Base-by-base conservation (phyloP, 345 rosid genomes). In the Raphanus raphanistrum region DNA sequence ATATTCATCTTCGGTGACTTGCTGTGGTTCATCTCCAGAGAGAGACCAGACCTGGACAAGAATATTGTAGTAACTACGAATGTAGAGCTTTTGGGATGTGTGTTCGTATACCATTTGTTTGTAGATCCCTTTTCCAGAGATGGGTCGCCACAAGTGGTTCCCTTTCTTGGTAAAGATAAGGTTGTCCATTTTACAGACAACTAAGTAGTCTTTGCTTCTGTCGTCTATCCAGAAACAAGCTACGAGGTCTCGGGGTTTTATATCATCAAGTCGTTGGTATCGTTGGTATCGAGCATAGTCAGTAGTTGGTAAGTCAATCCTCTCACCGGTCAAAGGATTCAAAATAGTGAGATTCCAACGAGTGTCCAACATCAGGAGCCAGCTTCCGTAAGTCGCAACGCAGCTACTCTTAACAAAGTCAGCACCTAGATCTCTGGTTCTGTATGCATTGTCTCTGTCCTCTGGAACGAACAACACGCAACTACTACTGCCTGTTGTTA, bases 271-370 rank as follows among this genome's bases (percentile, higher is more conserved):
- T 21, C 21, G 21, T 21, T 21, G 21, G 21, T 21, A 21, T 21
- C 21, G 21, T 21, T 21, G 21, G 38, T 35, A 6, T 33, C 36
- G 36, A 12, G 50, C n/a, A 43, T 43, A 43, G 16, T 13, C 4
- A 4, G 54, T 45, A 13, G 16, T 4, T 13, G 55, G 55, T 48
- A 48, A 48, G 5, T 48, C 55, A 48, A 48, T 48, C 35, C 2
- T 71, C 36, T 58, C 74, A 38, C 66, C 38, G 10, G 74, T 58
- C 9, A 71, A 58, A 0, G 27, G 57, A 59, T 71, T 71, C 2
- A 71, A n/a, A 27, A 71, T 71, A 36, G 60, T 5, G 58, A 71
- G 67, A 71, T 71, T 15, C 6, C 6, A 9, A 6, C 0, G 4
- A 31, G 0, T 1, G 10, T 71, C n/a, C 55, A 5, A 2, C 75